These are phyloP conservation scores for Phlebiopsis gigantea DNA, from an alignment of 768 basidiomycete genomes.

Conservation along the genomic window DNA sequence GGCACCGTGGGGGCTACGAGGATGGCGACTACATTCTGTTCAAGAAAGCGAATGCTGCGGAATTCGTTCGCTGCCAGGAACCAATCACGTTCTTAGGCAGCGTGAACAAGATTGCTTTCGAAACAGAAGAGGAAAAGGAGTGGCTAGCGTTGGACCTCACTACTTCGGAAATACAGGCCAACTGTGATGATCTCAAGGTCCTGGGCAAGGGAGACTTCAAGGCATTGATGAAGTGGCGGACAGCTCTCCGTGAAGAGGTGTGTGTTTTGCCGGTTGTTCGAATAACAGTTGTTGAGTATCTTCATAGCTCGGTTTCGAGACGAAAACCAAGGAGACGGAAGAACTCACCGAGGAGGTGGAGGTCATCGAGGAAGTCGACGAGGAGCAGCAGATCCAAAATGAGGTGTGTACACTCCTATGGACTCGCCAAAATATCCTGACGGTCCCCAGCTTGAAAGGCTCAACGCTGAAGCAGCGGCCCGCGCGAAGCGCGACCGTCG, in stretches of 20 bases:
- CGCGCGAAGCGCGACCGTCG: slow-evolving; percentile 77
- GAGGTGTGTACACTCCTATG: slow-evolving; percentile 51
- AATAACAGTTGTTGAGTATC: neutral
- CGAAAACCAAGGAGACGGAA: slow-evolving; percentile 65
- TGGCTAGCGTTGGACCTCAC: slow-evolving; percentile 73
- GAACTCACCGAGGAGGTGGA: slow-evolving; percentile 72
- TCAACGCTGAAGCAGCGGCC: slow-evolving; percentile 71
- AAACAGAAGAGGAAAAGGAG: slow-evolving; percentile 81
- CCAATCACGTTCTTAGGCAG: slow-evolving; percentile 76
- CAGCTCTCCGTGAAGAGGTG: slow-evolving; percentile 84
- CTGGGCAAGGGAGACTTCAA: slow-evolving; percentile 99
- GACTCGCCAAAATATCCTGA: neutral
- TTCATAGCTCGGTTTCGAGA: slow-evolving; percentile 74
- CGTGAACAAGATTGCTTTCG: slow-evolving; percentile 73
- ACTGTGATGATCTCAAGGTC: slow-evolving; percentile 90
- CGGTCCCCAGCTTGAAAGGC: slow-evolving; percentile 65
- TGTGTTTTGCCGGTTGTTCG: slow-evolving; percentile 11
- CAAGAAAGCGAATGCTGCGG: slow-evolving; percentile 59
- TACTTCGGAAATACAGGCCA: slow-evolving; percentile 73
- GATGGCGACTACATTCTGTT: slow-evolving; percentile 93
- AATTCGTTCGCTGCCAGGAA: slow-evolving; percentile 68
- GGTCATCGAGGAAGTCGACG: slow-evolving; percentile 65
- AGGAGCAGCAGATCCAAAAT: slow-evolving; percentile 83
- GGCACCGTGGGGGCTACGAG: slow-evolving; percentile 90
- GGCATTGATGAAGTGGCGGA: slow-evolving; percentile 83